These are phyloP conservation scores for Penicillium aurantiogriseum DNA, from an alignment of 2,329 filamentous ascomycete genomes.

Conservation along the genomic window DNA sequence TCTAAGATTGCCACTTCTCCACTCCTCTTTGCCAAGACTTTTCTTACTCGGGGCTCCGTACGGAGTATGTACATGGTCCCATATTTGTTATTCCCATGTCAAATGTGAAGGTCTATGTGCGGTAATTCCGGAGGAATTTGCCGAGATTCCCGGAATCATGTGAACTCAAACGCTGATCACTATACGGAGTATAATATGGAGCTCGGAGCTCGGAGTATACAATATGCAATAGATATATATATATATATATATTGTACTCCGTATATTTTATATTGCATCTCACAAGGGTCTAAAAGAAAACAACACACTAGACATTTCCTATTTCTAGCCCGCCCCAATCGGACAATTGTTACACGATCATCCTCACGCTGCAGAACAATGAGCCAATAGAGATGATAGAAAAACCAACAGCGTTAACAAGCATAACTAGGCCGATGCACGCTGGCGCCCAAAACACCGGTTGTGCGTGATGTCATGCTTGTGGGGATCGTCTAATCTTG, in stretches of 20 bases:
- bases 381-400: constrained; percentile 1
- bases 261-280: neutral
- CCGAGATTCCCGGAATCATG: neutral
- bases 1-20: neutral
- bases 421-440: neutral
- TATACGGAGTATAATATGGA: neutral
- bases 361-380: neutral
- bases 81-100: neutral
- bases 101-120: neutral
- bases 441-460: neutral
- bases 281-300: neutral
- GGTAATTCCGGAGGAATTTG: neutral
- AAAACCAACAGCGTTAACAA: constrained; percentile 19
- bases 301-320: neutral
- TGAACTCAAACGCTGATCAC: neutral
- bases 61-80: neutral
- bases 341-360: neutral
- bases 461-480: constrained; percentile 13
- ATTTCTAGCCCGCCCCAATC: neutral
- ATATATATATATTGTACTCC: neutral
- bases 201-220: too few relatives aligned
- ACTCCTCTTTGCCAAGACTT: neutral
- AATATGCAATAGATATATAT: neutral
- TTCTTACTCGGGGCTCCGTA: neutral
- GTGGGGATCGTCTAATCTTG: neutral